Evolutionary conservation across 192 early-diverging fungal genomes (phyloP), one percentile per base, ranked within the genome.

Genomic region (Phycomyces nitens): DNA sequence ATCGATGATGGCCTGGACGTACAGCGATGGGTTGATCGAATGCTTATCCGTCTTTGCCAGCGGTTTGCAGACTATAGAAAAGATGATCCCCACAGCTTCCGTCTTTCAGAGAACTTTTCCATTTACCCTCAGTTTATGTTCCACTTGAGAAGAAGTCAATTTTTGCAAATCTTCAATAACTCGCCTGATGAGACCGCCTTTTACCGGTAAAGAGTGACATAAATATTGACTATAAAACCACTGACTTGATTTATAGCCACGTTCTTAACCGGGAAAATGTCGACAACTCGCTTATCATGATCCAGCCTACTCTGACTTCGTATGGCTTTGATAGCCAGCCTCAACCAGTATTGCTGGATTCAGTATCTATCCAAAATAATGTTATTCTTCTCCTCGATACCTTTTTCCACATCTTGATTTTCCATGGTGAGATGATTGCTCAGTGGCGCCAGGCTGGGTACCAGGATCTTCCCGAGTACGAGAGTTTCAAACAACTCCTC

Each of bases 121-220:
- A 95, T 98, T 66, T 99, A 99, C 76, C 97, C 97, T 53, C 96
- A 98, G 75, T 99, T 99, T 63, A 99, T 99, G 97, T 99, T 97
- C 87, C 94, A 99, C 60, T 77, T 99, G 65, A 86, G 97, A 44
- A 82, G 97, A 38, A 90, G 87, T 64, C 96, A 98, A 80, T 99
- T 99, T 80, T 76, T 99, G 69, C 96, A 98, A 67, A 94, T 97
- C 14, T 99, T 99, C 75, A 99, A 99, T 77, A 98, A 96, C 80
- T 91, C 88, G 66, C 97, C 97, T 14, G 97, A 99, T 76, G 97
- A 99, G 61, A 97, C 95, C 0, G 95, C 95, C 1, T 95, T 89
- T 64, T 90, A 90, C 69, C 69, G 92, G 85, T 89, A 82, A 40
- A 47, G n/a, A n/a, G n/a, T n/a, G n/a, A n/a, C n/a, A n/a, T n/a